These are phyloP conservation scores for Silene uniflora DNA, from an alignment of 148 eudicot genomes.

Conservation along the genomic window DNA sequence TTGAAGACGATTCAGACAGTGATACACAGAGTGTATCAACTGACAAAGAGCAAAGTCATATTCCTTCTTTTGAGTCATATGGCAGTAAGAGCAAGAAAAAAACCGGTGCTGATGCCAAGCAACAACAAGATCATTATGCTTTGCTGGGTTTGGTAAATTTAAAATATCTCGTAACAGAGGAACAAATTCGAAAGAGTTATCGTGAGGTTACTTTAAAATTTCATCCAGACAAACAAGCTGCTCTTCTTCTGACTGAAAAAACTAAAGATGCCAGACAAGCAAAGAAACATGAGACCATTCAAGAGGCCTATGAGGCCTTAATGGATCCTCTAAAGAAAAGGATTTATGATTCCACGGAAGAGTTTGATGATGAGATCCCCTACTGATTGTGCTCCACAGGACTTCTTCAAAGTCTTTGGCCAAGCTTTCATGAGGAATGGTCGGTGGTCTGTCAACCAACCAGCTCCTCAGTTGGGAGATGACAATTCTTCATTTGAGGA, in stretches of 20 bases:
- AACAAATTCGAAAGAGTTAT: slow-evolving; percentile 76
- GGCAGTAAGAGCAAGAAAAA: slow-evolving; percentile 88
- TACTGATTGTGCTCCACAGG: slow-evolving; percentile 85
- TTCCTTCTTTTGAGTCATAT: slow-evolving; percentile 67
- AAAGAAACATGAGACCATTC: slow-evolving; percentile 91
- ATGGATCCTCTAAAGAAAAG: slow-evolving; percentile 80
- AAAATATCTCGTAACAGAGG: slow-evolving; percentile 93
- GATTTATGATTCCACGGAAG: slow-evolving; percentile 89
- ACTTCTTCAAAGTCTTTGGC: slow-evolving; percentile 84
- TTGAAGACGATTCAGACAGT: slow-evolving; percentile 41
- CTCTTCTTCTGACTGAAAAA: slow-evolving; percentile 67
- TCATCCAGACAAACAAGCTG: slow-evolving; percentile 97
- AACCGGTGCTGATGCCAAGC: slow-evolving; percentile 48
- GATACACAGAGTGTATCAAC: slow-evolving; percentile 38
- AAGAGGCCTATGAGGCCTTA: slow-evolving; percentile 86
- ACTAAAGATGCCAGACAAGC: slow-evolving; percentile 74
- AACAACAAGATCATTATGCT: slow-evolving; percentile 92
- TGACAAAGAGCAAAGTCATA: slow-evolving; percentile 45
- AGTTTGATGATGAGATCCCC: slow-evolving; percentile 94
- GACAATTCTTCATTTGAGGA: slow-evolving; percentile 61
- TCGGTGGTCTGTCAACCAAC: slow-evolving; percentile 81
- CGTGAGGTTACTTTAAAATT: slow-evolving; percentile 87
- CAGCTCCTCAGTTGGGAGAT: slow-evolving; percentile 72
- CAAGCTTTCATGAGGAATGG: slow-evolving; percentile 94
- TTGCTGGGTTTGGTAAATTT: slow-evolving; percentile 80